Base-by-base conservation (phyloP, 805 yeast species). In the Metschnikowia cubensis region DNA sequence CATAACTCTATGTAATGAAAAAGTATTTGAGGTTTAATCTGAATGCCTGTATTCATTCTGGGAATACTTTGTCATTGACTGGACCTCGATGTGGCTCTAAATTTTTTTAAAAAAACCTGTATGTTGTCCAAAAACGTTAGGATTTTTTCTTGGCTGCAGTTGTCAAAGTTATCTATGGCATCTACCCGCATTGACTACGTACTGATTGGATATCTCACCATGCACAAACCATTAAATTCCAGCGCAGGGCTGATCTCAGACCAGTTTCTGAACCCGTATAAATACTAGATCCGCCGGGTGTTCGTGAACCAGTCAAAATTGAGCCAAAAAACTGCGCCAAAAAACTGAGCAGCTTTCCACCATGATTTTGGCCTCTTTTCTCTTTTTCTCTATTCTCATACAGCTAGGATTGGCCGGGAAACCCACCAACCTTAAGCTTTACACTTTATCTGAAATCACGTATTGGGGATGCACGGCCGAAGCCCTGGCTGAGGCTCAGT, bases 391-490 rank as follows among this genome's bases (percentile, higher is more conserved):
- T 18, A 29, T 42, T 15, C 20, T 49, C 18, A 11, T 49, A 8
- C 31, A 36, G 18, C 38, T 42, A 15, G 52, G 43, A 7, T 37
- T 39, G 25, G 55, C 55, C 22, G 50, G 38, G 11, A 52, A 52
- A 42, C 55, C 55, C 25, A 43, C 52, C 35, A 52, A 46, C 20
- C 22, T 49, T 13, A 32, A 42, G 39, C 36, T 47, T 14, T 52
- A 49, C 38, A 47, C 47, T 15, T 47, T 40, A 22, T 49, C 52
- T 22, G 43, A 52, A 41, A 46, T 50, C 29, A 29, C 51, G 10
- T 52, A 52, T 31, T 50, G 47, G 32, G 53, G 54, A 14, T 54
- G 58, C 43, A 49, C 53, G 2, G 42, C 36, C n/a, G 46, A 42
- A 25, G 36, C 53, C 7, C 38, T 39, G 20, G 35, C 17, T n/a